phyloP scores from a whole-genome alignment of 495 filamentous ascomycete genomes.

The Trichoderma asperelloides region DNA sequence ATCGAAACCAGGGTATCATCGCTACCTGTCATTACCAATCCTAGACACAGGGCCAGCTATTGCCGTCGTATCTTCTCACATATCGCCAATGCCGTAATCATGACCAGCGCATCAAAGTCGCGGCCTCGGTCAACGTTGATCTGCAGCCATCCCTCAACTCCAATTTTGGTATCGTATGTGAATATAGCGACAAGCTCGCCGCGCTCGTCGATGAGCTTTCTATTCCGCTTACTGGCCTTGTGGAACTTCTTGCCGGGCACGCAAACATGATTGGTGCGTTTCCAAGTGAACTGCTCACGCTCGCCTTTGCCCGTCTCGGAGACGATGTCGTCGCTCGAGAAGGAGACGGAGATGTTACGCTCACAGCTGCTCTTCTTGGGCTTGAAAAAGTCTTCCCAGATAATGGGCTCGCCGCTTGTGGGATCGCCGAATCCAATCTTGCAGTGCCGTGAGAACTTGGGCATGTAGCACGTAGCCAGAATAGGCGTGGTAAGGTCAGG shows the following conservation, averaged over 20 bases:
- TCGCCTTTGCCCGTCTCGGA: not conserved
- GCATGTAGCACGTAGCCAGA: not conserved
- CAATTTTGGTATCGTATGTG: not conserved
- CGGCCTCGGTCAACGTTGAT: not conserved
- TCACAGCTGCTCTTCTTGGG: not conserved
- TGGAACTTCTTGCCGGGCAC: not conserved
- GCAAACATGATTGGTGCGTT: not conserved
- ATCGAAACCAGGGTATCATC: not conserved
- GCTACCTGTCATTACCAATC: too few species aligned
- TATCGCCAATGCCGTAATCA: not conserved
- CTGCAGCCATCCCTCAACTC: not conserved
- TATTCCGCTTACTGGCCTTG: not conserved
- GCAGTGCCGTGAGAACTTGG: not conserved
- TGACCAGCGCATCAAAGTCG: not conserved
- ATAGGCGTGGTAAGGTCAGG: not conserved
- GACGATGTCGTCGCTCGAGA: not conserved
- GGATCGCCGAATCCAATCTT: conserved; percentile 6
- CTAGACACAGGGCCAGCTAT: not conserved
- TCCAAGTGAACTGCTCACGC: not conserved
- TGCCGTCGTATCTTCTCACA: not conserved
- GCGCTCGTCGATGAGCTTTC: not conserved
- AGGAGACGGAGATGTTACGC: not conserved
- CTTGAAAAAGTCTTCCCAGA: not conserved
- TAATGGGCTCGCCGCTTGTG: not conserved
- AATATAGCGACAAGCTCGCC: not conserved